Percentiles rank a stretch among this genome's conserved stretches.
These are phyloP conservation scores for Dovyalis caffra DNA, from an alignment of 345 rosid genomes.

Conservation along the genomic window DNA sequence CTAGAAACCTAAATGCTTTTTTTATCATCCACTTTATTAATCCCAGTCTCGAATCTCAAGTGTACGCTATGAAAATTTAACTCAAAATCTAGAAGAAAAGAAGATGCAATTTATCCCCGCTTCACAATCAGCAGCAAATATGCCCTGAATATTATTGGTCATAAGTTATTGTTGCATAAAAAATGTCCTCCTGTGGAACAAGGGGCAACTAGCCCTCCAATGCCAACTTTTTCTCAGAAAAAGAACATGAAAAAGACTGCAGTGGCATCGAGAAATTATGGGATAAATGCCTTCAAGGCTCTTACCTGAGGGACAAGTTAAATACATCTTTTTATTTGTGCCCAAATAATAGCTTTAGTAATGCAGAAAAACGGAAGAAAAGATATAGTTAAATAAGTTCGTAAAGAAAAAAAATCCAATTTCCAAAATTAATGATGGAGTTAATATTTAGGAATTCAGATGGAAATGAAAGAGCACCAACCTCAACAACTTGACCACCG, in stretches of 20 bases:
- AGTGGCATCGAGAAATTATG: neutral
- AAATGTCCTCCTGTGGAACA: neutral
- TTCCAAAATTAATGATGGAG: neutral
- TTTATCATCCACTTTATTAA: too few species aligned
- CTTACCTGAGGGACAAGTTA: neutral
- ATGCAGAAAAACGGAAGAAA: neutral
- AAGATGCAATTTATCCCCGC: neutral
- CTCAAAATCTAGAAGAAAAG: too few species aligned
- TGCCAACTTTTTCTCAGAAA: neutral
- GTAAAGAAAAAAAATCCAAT: neutral
- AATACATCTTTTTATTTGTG: neutral
- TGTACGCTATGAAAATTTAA: too few species aligned
- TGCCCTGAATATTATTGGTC: neutral
- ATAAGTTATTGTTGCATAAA: neutral
- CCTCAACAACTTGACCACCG: constrained; percentile 77
- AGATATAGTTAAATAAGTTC: neutral
- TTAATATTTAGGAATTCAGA: neutral
- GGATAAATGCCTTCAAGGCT: neutral
- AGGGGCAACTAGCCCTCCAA: neutral
- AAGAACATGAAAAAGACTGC: neutral
- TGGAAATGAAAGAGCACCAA: constrained; percentile 20
- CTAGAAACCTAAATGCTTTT: too few species aligned
- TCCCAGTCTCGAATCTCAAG: too few species aligned
- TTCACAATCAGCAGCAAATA: neutral
- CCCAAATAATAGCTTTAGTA: neutral